A percentile compares a stretch with the other conserved stretches of the same genome.
phyloP scores from a whole-genome alignment of 2,329 filamentous ascomycete genomes.

The Pezicula neosporulosa region DNA sequence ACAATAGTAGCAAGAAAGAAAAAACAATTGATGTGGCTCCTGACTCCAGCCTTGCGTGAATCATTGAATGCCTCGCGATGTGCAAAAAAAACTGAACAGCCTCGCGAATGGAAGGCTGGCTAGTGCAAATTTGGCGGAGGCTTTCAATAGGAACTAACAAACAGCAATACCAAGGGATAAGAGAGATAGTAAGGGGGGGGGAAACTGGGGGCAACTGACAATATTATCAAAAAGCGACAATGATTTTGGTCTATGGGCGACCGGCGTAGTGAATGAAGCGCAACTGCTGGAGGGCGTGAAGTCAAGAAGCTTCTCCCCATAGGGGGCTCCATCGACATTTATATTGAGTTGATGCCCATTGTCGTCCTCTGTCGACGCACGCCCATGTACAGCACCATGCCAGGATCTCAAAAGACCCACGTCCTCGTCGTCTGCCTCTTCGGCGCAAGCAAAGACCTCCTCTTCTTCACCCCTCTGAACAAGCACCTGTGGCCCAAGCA shows the following conservation, averaged over 20 bases:
- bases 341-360: conserved; percentile 6
- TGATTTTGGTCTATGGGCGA: not conserved
- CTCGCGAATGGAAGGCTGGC: not conserved
- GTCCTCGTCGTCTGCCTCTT: conserved; percentile 4
- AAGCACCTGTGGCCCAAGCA: conserved; percentile 16
- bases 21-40: not conserved
- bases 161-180: too few relatives aligned
- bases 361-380: not conserved
- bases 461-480: conserved; percentile 1
- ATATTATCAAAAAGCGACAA: not conserved
- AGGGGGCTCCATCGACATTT: conserved; percentile 7
- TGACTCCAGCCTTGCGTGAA: not conserved
- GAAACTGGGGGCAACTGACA: not conserved
- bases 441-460: conserved; percentile 13
- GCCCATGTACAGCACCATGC: not conserved
- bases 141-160: not conserved
- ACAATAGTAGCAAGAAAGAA: not conserved
- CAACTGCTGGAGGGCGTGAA: not conserved
- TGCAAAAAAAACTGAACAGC: not conserved
- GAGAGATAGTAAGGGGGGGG: not conserved
- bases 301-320: not conserved
- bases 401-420: conserved; percentile 1
- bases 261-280: not conserved
- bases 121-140: not conserved
- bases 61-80: not conserved